phyloP scores from a whole-genome alignment of 75 land plant genomes.

The Larix kaempferi region DNA sequence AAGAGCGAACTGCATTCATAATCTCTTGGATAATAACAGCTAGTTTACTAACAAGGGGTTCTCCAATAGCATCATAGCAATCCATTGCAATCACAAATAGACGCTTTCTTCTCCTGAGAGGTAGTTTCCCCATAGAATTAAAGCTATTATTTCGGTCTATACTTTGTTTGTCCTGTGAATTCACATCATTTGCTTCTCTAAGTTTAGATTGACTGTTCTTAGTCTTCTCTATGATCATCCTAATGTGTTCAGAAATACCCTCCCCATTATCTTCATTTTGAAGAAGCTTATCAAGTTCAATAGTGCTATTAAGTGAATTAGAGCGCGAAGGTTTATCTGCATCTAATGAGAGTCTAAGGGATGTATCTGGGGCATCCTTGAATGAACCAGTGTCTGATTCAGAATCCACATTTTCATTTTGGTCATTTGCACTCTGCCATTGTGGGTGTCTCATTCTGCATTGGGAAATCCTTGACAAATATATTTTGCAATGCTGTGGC shows the following conservation, averaged over 20 bases:
- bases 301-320: conserved; percentile 6
- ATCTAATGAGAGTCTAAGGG: conserved; percentile 27
- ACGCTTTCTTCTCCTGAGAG: conserved; percentile 44
- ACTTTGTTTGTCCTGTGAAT: neutral
- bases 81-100: conserved; percentile 65
- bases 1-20: conserved; percentile 18
- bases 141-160: conserved; percentile 3
- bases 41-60: conserved; percentile 10
- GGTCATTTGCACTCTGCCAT: conserved; percentile 30
- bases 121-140: neutral
- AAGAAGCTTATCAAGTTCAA: neutral
- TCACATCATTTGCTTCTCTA: neutral
- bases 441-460: conserved; percentile 45
- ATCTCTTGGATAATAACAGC: conserved; percentile 25
- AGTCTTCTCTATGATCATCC: neutral
- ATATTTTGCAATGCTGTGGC: conserved; percentile 80
- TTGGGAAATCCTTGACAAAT: conserved; percentile 46
- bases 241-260: neutral
- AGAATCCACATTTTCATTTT: conserved; percentile 27
- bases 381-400: conserved; percentile 42
- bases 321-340: conserved; percentile 11
- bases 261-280: neutral
- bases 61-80: conserved; percentile 40
- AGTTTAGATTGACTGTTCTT: neutral
- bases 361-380: conserved; percentile 29